A percentile compares a stretch with the other conserved stretches of the same genome.
Evolutionary conservation across 352 stramenopile genomes (phyloP).

Genomic region (Lagenidium giganteum): DNA sequence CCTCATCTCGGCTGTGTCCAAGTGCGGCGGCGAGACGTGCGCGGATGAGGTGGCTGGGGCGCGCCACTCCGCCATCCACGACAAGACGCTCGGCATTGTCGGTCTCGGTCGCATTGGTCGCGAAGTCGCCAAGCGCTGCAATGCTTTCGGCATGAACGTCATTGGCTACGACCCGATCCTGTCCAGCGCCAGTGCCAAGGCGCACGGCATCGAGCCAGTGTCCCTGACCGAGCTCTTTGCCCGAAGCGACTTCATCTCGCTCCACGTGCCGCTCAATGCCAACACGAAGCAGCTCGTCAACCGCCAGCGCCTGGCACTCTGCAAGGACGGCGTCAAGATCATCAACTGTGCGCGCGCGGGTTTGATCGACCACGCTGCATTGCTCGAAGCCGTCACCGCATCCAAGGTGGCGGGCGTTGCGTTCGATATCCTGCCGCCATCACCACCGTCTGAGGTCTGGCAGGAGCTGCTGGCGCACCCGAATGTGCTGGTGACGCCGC

Average conservation of each 20-base stretch:
- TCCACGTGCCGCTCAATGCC: conserved; percentile 96
- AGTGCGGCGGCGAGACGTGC: conserved; percentile 13
- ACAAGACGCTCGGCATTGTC: conserved; percentile 94
- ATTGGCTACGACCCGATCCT: conserved; percentile 92
- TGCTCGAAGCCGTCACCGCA: conserved; percentile 84
- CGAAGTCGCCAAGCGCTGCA: conserved; percentile 90
- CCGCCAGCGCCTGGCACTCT: conserved; percentile 65
- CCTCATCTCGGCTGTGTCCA: conserved; percentile 80
- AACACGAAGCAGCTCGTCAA: conserved; percentile 91
- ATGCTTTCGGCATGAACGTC: conserved; percentile 92
- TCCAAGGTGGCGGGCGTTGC: conserved; percentile 72
- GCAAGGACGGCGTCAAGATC: conserved; percentile 91
- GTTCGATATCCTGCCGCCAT: conserved; percentile 68
- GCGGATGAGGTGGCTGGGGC: conserved; percentile 8
- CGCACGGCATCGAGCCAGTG: conserved; percentile 81
- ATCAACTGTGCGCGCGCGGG: conserved; percentile 93
- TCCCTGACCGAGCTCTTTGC: conserved; percentile 83
- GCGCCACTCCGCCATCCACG: conserved; percentile 70
- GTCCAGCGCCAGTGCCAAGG: conserved; percentile 77
- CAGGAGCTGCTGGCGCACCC: conserved; percentile 80
- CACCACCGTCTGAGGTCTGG: conserved; percentile 41
- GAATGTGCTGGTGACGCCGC: conserved; percentile 91
- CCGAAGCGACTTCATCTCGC: conserved; percentile 93
- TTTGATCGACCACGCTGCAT: conserved; percentile 89
- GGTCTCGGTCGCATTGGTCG: conserved; percentile 93